Evolutionary conservation across 2,329 filamentous ascomycete genomes (phyloP), one percentile per base, ranked within the genome.

Genomic region (Trichoderma lentiforme): DNA sequence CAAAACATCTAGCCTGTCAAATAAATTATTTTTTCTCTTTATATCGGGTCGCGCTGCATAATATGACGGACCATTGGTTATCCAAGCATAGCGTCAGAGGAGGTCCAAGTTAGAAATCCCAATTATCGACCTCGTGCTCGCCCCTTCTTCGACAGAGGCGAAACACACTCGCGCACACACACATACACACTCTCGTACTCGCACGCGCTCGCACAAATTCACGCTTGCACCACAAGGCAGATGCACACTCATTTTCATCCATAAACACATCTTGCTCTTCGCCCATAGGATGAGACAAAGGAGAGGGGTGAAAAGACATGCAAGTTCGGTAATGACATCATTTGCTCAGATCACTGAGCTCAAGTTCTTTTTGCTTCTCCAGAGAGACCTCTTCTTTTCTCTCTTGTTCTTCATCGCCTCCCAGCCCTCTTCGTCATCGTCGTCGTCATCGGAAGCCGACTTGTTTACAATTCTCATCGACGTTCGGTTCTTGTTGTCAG

Each of bases 351-450:
- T 86, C 74, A 87, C 80, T 26, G 84, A 81, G 51, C 85, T 83
- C 61, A 85, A 77, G 57, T 79, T 82, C 81, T 90, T 72, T 91
- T 90, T 92, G 57, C 83, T 84, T 79, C 85, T 87, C 90, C 90
- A 92, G 43, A 87, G 74, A n/a, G 87, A 88, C 77, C 86, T 87
- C 83, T 91, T 92, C 83, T 91, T 88, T 71, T 91, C 89, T 72
- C 89, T 84, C 82, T 91, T 91, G 71, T 88, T 88, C 77, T 89
- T 89, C 89, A 92, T 91, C 34, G 89, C 88, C 73, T 88, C 89
- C 90, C 90, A 92, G 18, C 89, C 90, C 76, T 91, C 84, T 68
- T 92, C 90, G 21, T 92, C 89, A 62, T 92, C 90, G 63, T 92
- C 90, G 0, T 71, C 72, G 36, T 91, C 88, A 58, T 83, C 81